phyloP scores from a whole-genome alignment of 1,284 basidiomycete species.

The Anthracocystis panici-leucophaei region DNA sequence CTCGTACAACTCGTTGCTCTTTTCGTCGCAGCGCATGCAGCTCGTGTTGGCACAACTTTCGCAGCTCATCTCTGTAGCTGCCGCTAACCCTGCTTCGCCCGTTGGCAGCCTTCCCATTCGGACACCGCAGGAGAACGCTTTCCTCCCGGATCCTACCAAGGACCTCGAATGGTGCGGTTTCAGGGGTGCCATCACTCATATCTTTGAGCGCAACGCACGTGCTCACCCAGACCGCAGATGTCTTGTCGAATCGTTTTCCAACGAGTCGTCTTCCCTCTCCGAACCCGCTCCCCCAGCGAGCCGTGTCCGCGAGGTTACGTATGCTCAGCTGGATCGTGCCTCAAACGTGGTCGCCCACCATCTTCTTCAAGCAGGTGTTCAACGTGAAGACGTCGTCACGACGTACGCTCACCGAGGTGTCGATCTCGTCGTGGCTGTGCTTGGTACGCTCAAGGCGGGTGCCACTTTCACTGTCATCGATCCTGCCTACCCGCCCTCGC shows the following conservation, averaged over 20 bases:
- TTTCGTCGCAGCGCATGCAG: slow-evolving; percentile 82
- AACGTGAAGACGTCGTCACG: slow-evolving; percentile 97
- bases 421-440: slow-evolving; percentile 95
- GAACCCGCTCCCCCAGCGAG: slow-evolving; percentile 74
- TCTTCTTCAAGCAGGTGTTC: slow-evolving; percentile 84
- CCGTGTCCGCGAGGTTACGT: slow-evolving; percentile 78
- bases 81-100: slow-evolving; percentile 72
- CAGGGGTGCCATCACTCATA: slow-evolving; percentile 92
- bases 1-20: slow-evolving; percentile 94
- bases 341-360: slow-evolving; percentile 93
- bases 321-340: slow-evolving; percentile 83
- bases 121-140: slow-evolving; percentile 78
- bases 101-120: slow-evolving; percentile 64
- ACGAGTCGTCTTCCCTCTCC: slow-evolving; percentile 73
- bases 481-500: slow-evolving; percentile 93
- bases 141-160: slow-evolving; percentile 83
- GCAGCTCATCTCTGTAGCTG: slow-evolving; percentile 79
- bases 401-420: slow-evolving; percentile 98
- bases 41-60: slow-evolving; percentile 88
- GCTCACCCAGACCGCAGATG: slow-evolving; percentile 64
- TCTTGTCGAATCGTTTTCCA: slow-evolving; percentile 74
- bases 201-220: slow-evolving; percentile 66
- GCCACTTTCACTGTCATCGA: slow-evolving; percentile 98
- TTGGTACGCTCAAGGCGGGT: slow-evolving; percentile 96
- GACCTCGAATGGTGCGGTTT: slow-evolving; percentile 97